Evolutionary conservation across 2,329 filamentous ascomycete species (phyloP), one percentile per base, ranked within the genome.

Genomic region (Xylaria sp.): DNA sequence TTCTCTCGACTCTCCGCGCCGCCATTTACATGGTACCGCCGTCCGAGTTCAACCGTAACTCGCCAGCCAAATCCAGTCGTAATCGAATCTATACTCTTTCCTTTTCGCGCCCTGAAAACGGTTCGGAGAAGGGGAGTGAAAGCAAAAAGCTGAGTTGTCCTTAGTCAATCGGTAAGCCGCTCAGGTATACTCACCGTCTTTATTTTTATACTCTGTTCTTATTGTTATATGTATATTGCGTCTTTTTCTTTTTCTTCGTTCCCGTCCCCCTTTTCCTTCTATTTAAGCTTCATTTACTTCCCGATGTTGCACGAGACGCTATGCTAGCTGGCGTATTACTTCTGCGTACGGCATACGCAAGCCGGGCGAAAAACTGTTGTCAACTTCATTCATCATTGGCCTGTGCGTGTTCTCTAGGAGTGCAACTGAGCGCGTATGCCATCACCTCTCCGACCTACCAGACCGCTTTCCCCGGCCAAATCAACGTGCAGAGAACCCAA

Each of bases 261-360:
- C 58, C 33, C 25, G 33, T 18, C 43, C 15, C 43, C 52, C 20
- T 56, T 20, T 33, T 31, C 41, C 33, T 64, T 31, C 33, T 39
- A 31, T 66, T 70, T 65, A 69, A 65, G 60, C 52, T 71, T 70
- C 41, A 58, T 66, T 66, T 70, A 66, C 62, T 71, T 70, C 49
- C 69, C 67, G 69, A 60, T 36, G 71, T 71, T 48, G 67, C 65
- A 70, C 71, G 55, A 68, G 56, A 64, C 36, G 54, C 36, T 54
- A 64, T 71, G 57, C 48, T 61, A 59, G 64, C 64, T 63, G 64
- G 58, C 64, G 51, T 52, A 46, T 65, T 65, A 52, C 62, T 67
- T 63, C 64, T 58, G 59, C 23, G 62, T 64, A 63, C 61, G 36
- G 59, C 43, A 56, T 28, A 52, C 31, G 56, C 46, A 61, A 62